Conservation (phyloP, 257 asterid species). For the Linderniella brevidens region DNA sequence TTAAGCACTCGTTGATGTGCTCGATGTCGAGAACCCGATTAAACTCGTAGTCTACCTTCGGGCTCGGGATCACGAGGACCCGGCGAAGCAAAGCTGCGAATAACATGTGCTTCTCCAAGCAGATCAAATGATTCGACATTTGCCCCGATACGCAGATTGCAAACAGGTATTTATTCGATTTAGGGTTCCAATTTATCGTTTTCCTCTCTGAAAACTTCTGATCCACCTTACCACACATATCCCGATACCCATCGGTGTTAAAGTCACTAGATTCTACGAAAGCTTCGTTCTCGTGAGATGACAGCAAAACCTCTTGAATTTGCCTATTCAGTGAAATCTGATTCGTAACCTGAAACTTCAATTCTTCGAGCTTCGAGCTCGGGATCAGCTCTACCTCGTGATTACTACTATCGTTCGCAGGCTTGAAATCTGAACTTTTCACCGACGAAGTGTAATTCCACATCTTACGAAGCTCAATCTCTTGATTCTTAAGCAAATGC, state of each 20-base stretch:
- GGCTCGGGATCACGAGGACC: constrained; percentile 68
- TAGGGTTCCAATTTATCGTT: constrained; percentile 79
- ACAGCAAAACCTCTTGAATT: constrained; percentile 53
- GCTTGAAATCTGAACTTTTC: constrained; percentile 4
- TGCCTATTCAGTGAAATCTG: constrained; percentile 63
- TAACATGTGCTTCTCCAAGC: constrained; percentile 92
- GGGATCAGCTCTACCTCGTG: constrained; percentile 6
- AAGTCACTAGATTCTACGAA: constrained; percentile 20
- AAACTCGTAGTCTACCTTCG: constrained; percentile 76
- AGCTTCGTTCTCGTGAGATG: constrained; percentile 38
- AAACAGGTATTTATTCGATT: constrained; percentile 54
- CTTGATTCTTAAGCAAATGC: constrained; percentile 65
- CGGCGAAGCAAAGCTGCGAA: constrained; percentile 80
- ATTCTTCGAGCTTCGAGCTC: constrained; percentile 20
- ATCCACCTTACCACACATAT: constrained; percentile 50
- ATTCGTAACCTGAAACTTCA: constrained; percentile 36
- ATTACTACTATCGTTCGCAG: constrained; percentile 8
- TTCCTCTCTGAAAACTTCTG: constrained; percentile 44
- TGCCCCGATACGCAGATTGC: constrained; percentile 88
- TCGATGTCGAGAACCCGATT: constrained; percentile 64
- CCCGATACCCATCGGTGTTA: constrained; percentile 37
- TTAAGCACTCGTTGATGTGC: constrained; percentile 67
- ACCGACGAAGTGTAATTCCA: constrained; percentile 38
- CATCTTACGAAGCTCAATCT: constrained; percentile 52
- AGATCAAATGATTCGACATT: constrained; percentile 93